Percentiles rank a stretch among this genome's conserved stretches.
Conservation (phyloP, 2,329 filamentous ascomycete genomes). For the Xylariaceae sp. region DNA sequence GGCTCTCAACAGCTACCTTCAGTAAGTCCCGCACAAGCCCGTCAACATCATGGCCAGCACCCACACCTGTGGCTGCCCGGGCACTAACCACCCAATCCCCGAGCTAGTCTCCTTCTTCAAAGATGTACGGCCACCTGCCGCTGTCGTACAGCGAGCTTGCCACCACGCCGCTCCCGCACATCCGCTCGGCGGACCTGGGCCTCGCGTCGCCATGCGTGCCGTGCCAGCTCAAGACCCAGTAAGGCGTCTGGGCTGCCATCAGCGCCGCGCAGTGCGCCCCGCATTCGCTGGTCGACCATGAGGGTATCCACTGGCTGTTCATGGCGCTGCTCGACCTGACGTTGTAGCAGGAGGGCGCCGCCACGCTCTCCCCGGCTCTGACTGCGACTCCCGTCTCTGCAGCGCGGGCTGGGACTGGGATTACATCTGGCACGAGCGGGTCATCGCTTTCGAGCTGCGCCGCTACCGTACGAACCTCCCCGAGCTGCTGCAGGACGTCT, state of each 20-base stretch:
- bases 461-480: conserved; percentile 6
- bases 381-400: too few species aligned
- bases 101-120: conserved; percentile 11
- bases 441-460: conserved; percentile 15
- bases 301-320: neutral
- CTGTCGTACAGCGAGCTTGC: neutral
- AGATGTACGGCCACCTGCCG: neutral
- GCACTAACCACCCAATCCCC: conserved; percentile 8
- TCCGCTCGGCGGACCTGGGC: neutral
- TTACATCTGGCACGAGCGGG: conserved; percentile 15
- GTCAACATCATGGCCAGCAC: neutral
- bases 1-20: neutral
- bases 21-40: neutral
- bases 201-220: neutral
- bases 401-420: conserved; percentile 9
- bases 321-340: neutral
- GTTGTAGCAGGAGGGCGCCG: neutral
- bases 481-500: neutral
- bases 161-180: neutral
- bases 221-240: conserved; percentile 13
- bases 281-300: conserved; percentile 1
- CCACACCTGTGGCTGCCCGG: conserved; percentile 5
- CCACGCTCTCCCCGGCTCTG: too few species aligned
- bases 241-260: conserved; percentile 11
- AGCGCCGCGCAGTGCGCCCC: conserved; percentile 8